These are phyloP conservation scores for Lolium perenne DNA, from an alignment of 176 grass and related monocot genomes.

Conservation along the genomic window DNA sequence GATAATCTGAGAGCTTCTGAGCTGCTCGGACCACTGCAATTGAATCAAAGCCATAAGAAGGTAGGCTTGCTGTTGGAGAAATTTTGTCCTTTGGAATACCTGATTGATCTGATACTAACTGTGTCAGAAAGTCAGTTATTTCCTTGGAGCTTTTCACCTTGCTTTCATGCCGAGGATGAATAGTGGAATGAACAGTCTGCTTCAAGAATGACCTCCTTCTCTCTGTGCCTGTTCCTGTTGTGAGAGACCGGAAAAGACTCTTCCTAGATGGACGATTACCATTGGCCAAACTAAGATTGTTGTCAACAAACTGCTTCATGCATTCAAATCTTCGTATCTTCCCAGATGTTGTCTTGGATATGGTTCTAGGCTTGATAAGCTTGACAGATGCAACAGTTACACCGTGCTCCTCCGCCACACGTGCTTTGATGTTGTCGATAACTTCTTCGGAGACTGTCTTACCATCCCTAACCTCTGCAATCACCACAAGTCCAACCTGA, in stretches of 20 bases:
- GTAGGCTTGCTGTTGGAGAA: conserved; percentile 56
- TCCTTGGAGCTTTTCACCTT: conserved; percentile 52
- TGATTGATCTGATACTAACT: conserved; percentile 71
- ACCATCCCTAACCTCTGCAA: conserved; percentile 74
- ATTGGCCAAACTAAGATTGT: conserved; percentile 55
- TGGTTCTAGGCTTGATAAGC: conserved; percentile 78
- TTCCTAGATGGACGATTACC: conserved; percentile 35
- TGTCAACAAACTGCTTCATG: conserved; percentile 74
- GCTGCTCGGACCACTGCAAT: conserved; percentile 72
- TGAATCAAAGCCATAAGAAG: conserved; percentile 82
- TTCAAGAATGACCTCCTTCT: conserved; percentile 31
- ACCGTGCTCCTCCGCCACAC: conserved; percentile 72
- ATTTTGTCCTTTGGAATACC: conserved; percentile 68
- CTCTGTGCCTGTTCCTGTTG: conserved; percentile 59
- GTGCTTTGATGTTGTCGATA: conserved; percentile 55
- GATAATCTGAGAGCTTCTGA: conserved; percentile 76
- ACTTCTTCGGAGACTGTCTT: conserved; percentile 57
- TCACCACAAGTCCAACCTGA: conserved; percentile 77
- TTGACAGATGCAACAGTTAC: conserved; percentile 67
- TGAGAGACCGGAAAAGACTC: conserved; percentile 66
- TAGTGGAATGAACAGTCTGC: conserved; percentile 31
- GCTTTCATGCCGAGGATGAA: conserved; percentile 34
- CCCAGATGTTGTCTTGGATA: conserved; percentile 79
- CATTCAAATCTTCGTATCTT: conserved; percentile 79
- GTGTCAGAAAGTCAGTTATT: conserved; percentile 62